phyloP scores from a whole-genome alignment of 2,329 filamentous ascomycete genomes.

The Talaromyces sp. region DNA sequence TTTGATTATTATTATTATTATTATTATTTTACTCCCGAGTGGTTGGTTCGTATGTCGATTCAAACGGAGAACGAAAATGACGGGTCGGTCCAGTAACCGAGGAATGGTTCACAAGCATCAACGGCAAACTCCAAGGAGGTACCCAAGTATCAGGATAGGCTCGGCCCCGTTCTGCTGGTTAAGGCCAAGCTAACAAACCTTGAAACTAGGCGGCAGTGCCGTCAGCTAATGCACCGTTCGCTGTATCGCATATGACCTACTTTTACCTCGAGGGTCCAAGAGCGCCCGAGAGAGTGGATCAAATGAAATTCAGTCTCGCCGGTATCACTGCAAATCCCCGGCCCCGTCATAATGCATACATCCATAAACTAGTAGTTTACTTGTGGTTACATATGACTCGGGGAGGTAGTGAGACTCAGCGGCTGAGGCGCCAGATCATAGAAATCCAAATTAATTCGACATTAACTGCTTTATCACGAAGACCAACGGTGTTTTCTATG shows the following conservation, averaged over 20 bases:
- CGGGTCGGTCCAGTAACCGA: conserved; percentile 25
- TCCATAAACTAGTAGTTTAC: neutral
- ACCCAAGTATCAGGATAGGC: conserved; percentile 21
- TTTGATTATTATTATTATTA: too few species aligned
- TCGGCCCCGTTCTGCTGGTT: conserved; percentile 17
- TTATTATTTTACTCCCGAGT: conserved; percentile 8
- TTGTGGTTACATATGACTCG: conserved; percentile 5
- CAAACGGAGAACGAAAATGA: conserved; percentile 14
- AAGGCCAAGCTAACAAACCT: conserved; percentile 24
- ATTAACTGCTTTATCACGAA: neutral
- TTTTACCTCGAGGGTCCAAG: conserved; percentile 21
- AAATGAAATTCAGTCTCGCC: conserved; percentile 15
- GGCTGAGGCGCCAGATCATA: conserved; percentile 16
- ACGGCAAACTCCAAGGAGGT: conserved; percentile 1
- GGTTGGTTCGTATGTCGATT: conserved; percentile 14
- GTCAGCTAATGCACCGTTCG: conserved; percentile 22
- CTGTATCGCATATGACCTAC: conserved; percentile 23
- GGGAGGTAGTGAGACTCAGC: conserved; percentile 5
- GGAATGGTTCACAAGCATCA: conserved; percentile 19
- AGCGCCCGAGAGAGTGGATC: conserved; percentile 28
- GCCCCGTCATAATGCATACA: conserved; percentile 6
- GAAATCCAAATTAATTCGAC: conserved; percentile 9
- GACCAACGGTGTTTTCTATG: neutral
- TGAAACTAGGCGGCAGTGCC: conserved; percentile 19
- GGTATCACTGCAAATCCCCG: conserved; percentile 11